Percentiles rank a stretch among this genome's conserved stretches.
phyloP scores from a whole-genome alignment of 2,329 filamentous ascomycete species.

The Chrysoporthe puriensis region DNA sequence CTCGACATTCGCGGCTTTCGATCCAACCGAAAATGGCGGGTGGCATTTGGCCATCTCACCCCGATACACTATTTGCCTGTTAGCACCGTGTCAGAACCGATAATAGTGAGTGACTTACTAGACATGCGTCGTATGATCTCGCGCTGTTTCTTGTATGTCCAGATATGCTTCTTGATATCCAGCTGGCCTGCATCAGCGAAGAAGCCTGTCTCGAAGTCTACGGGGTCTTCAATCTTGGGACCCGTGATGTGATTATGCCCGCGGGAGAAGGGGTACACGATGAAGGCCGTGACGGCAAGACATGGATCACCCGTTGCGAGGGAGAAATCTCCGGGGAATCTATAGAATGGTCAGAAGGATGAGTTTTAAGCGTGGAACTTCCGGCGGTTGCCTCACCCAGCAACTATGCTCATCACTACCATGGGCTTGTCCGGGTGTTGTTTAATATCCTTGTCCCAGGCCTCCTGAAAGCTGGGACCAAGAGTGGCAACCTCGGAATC shows the following conservation, averaged over 20 bases:
- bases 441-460: no score
- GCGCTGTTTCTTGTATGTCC: slow-evolving; percentile 53
- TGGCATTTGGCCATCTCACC: slow-evolving; percentile 36
- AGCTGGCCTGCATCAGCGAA: slow-evolving; percentile 48
- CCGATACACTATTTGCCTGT: slow-evolving; percentile 32
- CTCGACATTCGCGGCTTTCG: slow-evolving; percentile 43
- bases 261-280: slow-evolving; percentile 17
- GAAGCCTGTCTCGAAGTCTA: slow-evolving; percentile 57
- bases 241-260: slow-evolving; percentile 49
- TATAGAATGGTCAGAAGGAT: slow-evolving; percentile 47
- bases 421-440: no score
- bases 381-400: no score
- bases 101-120: neutral
- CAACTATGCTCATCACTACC: no score
- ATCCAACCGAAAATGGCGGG: slow-evolving; percentile 36
- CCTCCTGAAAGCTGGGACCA: no score
- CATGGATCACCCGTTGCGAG: slow-evolving; percentile 12
- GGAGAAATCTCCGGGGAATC: slow-evolving; percentile 11
- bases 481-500: no score
- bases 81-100: neutral
- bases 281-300: slow-evolving; percentile 12
- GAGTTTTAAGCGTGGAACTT: neutral
- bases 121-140: slow-evolving; percentile 52
- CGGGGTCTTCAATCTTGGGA: slow-evolving; percentile 39
- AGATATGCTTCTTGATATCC: slow-evolving; percentile 57